A percentile compares a stretch with the other conserved stretches of the same genome.
Conservation (phyloP, 2,329 filamentous ascomycete genomes). For the Scedosporium aurantiacum region DNA sequence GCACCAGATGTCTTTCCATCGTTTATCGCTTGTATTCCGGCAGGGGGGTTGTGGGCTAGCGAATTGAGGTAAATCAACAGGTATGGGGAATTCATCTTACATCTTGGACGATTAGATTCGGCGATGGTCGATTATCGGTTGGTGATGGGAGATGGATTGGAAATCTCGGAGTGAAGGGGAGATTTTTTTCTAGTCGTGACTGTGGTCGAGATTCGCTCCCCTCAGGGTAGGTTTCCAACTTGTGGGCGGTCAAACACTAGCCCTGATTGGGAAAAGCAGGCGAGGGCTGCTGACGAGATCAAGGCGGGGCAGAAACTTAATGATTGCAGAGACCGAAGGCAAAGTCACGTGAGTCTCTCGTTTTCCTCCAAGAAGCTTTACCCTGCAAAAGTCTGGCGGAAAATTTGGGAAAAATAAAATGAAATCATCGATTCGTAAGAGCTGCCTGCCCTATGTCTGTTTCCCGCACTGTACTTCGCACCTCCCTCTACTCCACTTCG, state of each 20-base stretch:
- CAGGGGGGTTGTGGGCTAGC: not conserved
- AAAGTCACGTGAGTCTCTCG: not conserved
- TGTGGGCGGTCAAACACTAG: slow-evolving; percentile 4
- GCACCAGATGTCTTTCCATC: not conserved
- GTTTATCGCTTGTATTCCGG: not conserved
- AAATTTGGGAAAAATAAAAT: too few relatives aligned
- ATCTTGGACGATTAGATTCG: slow-evolving; percentile 5
- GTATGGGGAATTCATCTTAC: not conserved
- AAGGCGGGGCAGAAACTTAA: not conserved
- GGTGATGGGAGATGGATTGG: slow-evolving; percentile 1
- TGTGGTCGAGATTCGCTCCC: slow-evolving; percentile 2
- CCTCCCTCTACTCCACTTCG: not conserved
- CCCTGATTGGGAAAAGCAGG: slow-evolving; percentile 5
- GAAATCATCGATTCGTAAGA: too few relatives aligned
- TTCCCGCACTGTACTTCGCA: not conserved
- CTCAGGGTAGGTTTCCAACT: slow-evolving; percentile 7
- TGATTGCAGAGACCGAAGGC: not conserved
- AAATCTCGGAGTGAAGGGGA: not conserved
- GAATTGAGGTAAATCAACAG: not conserved
- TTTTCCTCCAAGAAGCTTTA: not conserved
- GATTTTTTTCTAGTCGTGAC: slow-evolving; percentile 2
- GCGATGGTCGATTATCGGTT: slow-evolving; percentile 5
- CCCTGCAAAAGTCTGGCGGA: too few relatives aligned
- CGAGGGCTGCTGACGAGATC: slow-evolving; percentile 4
- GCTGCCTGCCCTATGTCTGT: not conserved